Conservation (phyloP, 192 early-diverging fungal species). For the Cetraspora pellucida region DNA sequence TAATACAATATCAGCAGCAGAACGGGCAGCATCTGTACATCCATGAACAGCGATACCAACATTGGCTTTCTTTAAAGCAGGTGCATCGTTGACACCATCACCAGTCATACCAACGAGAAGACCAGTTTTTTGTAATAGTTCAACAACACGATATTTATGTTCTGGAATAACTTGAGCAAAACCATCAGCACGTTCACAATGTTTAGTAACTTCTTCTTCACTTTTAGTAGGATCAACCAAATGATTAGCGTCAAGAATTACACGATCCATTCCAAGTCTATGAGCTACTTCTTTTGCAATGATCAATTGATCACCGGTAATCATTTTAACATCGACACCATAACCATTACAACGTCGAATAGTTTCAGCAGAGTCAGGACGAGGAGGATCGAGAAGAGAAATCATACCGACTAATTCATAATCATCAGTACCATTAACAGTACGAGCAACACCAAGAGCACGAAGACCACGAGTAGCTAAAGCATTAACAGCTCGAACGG, state of each 20-base stretch:
- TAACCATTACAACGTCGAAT: conserved; percentile 82
- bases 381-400: conserved; percentile 87
- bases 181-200: conserved; percentile 88
- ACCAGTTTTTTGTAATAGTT: conserved; percentile 88
- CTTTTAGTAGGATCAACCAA: conserved; percentile 75
- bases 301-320: conserved; percentile 94
- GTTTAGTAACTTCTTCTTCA: conserved; percentile 84
- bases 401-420: conserved; percentile 91
- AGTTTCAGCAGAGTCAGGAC: conserved; percentile 85
- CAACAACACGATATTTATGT: conserved; percentile 96
- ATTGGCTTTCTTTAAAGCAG: conserved; percentile 96
- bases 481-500: conserved; percentile 77
- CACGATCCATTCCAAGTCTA: conserved; percentile 89
- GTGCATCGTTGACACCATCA: conserved; percentile 98
- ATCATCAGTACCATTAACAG: conserved; percentile 59
- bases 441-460: conserved; percentile 90
- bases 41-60: conserved; percentile 97
- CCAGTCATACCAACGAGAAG: conserved; percentile 93
- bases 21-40: conserved; percentile 94
- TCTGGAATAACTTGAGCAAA: conserved; percentile 98
- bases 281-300: conserved; percentile 92
- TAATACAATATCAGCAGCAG: conserved; percentile 94
- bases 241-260: conserved; percentile 86
- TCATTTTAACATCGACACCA: conserved; percentile 94
- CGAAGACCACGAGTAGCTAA: conserved; percentile 85